A percentile compares a stretch with the other conserved stretches of the same genome.
Evolutionary conservation across 805 yeast genomes (phyloP).

Genomic region (Ogataea corticis): DNA sequence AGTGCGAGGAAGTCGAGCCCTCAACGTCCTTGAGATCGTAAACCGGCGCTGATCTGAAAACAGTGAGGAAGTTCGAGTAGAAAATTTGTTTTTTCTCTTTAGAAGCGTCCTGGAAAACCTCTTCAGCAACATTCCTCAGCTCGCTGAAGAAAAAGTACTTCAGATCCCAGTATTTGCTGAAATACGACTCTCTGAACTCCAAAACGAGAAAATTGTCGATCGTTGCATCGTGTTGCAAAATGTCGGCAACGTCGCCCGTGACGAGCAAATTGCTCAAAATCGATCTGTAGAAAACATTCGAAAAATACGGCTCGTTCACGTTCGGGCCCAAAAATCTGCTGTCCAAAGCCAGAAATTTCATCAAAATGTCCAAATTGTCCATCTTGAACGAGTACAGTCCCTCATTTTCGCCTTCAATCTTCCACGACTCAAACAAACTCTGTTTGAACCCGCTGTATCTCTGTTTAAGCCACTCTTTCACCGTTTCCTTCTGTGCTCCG

Average conservation of each 20-base stretch:
- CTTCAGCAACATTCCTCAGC: constrained; percentile 32
- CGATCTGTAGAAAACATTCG: constrained; percentile 50
- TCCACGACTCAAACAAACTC: constrained; percentile 43
- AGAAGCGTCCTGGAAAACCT: constrained; percentile 21
- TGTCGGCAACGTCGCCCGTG: constrained; percentile 38
- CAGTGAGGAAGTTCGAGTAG: constrained; percentile 42
- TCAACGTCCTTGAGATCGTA: constrained; percentile 39
- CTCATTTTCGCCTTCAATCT: constrained; percentile 37
- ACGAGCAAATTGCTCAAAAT: constrained; percentile 37
- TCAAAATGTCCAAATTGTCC: constrained; percentile 52
- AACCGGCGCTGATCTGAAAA: constrained; percentile 33
- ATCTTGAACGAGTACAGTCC: constrained; percentile 46
- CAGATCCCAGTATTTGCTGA: constrained; percentile 67
- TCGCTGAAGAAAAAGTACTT: constrained; percentile 70
- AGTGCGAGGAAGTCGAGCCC: constrained; percentile 31
- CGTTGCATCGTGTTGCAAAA: constrained; percentile 46
- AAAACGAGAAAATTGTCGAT: constrained; percentile 37
- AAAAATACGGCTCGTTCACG: constrained; percentile 59
- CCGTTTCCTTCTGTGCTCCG: constrained; percentile 46
- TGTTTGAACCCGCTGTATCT: constrained; percentile 56
- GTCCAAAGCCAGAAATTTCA: constrained; percentile 60
- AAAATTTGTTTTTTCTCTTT: constrained; percentile 22
- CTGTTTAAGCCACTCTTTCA: constrained; percentile 64
- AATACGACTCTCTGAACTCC: constrained; percentile 59
- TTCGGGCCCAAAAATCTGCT: constrained; percentile 51